Percentiles rank a stretch among this genome's conserved stretches.
These are phyloP conservation scores for Sarcomyxa edulis DNA, from an alignment of 768 basidiomycete genomes.

Conservation along the genomic window DNA sequence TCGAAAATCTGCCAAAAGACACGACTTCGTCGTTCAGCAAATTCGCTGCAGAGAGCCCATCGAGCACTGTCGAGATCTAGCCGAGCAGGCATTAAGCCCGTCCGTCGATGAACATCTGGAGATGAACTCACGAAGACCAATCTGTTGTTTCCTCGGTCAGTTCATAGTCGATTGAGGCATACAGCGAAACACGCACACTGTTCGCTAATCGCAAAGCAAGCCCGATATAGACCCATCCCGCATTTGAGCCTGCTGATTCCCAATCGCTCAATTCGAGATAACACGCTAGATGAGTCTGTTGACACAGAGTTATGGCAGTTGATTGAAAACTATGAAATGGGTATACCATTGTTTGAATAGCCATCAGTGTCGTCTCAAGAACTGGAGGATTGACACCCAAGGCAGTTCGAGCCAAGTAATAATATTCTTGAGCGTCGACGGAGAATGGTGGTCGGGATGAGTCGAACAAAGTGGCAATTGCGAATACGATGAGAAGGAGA, in stretches of 20 bases:
- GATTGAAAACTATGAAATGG: neutral
- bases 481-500: conserved; percentile 61
- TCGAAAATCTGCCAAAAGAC: conserved; percentile 70
- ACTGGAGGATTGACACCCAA: conserved; percentile 42
- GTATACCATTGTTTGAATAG: conserved; percentile 54
- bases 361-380: conserved; percentile 44
- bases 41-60: conserved; percentile 49
- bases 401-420: conserved; percentile 49
- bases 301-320: neutral
- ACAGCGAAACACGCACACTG: conserved; percentile 46
- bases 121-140: conserved; percentile 48
- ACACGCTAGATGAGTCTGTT: conserved; percentile 35
- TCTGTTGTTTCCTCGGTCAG: conserved; percentile 19
- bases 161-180: conserved; percentile 6
- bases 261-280: conserved; percentile 57
- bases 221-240: conserved; percentile 54
- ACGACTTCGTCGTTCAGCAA: conserved; percentile 41
- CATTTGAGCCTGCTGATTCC: conserved; percentile 37
- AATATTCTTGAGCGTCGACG: conserved; percentile 56
- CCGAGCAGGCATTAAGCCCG: neutral
- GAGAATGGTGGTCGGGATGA: conserved; percentile 39
- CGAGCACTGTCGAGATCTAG: conserved; percentile 55
- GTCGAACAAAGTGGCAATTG: conserved; percentile 63
- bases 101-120: neutral
- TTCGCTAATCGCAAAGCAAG: conserved; percentile 53